Conservation (phyloP, 23 red algal genomes). For the Gracilaria domingensis region DNA sequence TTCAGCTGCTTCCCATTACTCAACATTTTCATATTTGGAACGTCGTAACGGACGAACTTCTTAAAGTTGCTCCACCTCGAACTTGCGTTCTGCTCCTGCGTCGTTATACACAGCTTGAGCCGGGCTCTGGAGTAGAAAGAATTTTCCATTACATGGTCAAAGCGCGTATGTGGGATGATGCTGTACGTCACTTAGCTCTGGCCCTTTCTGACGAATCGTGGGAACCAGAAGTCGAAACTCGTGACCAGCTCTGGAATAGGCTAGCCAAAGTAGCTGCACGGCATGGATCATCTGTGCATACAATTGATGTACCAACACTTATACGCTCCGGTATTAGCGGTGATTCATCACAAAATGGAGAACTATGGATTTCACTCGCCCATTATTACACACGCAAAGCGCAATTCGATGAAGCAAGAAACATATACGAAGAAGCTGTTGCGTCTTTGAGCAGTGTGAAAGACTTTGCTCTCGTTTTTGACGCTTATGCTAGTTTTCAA, state of each 20-base stretch:
- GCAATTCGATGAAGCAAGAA: constrained; percentile 66
- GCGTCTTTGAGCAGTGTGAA: constrained; percentile 52
- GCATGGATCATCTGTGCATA: constrained; percentile 30
- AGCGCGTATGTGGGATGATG: constrained; percentile 70
- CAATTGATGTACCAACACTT: constrained; percentile 58
- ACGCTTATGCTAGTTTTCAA: constrained; percentile 82
- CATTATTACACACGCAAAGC: constrained; percentile 73
- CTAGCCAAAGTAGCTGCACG: constrained; percentile 61
- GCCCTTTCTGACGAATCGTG: constrained; percentile 49
- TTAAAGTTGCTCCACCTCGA: constrained; percentile 22
- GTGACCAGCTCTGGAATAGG: constrained; percentile 66
- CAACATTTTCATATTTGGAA: constrained; percentile 82
- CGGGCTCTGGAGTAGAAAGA: constrained; percentile 46
- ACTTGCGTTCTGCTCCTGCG: constrained; percentile 52
- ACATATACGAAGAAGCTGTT: constrained; percentile 84
- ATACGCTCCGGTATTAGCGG: constrained; percentile 51
- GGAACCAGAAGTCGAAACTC: constrained; percentile 44
- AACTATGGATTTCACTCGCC: constrained; percentile 74
- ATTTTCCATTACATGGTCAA: constrained; percentile 63
- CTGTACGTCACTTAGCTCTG: constrained; percentile 35
- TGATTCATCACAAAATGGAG: constrained; percentile 37
- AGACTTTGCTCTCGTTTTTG: constrained; percentile 93
- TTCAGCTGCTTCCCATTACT: constrained; percentile 71
- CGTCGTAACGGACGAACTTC: constrained; percentile 42
- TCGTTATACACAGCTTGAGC: constrained; percentile 60